These are phyloP conservation scores for Cucurbitaria berberidis DNA, from an alignment of 2,329 filamentous ascomycete genomes.

Conservation along the genomic window DNA sequence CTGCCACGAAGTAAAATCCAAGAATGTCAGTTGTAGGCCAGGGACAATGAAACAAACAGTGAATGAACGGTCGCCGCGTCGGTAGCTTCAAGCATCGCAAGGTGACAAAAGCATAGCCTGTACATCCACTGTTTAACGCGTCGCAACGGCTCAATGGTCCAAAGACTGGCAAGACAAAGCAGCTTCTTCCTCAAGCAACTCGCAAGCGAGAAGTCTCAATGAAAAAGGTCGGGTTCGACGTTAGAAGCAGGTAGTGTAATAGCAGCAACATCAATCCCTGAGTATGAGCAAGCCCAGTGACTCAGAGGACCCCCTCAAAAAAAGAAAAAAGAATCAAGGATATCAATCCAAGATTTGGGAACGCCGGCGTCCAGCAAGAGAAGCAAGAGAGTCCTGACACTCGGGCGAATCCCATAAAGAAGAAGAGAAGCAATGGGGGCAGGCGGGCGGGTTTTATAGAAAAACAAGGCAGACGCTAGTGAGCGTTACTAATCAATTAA, in stretches of 20 bases:
- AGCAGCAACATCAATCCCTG: conserved; percentile 21
- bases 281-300: conserved; percentile 21
- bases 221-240: conserved; percentile 23
- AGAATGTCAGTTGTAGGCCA: no score
- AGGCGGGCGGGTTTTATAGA: neutral
- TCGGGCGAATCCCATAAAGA: no score
- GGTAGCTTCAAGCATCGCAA: no score
- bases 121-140: no score
- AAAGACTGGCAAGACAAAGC: neutral
- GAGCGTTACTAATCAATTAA: neutral
- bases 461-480: neutral
- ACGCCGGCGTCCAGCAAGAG: no score
- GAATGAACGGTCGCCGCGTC: no score
- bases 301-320: conserved; percentile 16
- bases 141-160: no score
- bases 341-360: no score
- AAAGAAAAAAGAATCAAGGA: neutral
- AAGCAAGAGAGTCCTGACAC: no score
- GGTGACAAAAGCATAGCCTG: no score
- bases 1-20: no score
- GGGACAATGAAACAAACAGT: no score
- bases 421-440: neutral
- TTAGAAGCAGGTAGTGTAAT: conserved; percentile 22
- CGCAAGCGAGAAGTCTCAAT: conserved; percentile 27
- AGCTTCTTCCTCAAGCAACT: conserved; percentile 28